Conservation (phyloP, 345 rosid genomes). For the Aquilaria malaccensis region DNA sequence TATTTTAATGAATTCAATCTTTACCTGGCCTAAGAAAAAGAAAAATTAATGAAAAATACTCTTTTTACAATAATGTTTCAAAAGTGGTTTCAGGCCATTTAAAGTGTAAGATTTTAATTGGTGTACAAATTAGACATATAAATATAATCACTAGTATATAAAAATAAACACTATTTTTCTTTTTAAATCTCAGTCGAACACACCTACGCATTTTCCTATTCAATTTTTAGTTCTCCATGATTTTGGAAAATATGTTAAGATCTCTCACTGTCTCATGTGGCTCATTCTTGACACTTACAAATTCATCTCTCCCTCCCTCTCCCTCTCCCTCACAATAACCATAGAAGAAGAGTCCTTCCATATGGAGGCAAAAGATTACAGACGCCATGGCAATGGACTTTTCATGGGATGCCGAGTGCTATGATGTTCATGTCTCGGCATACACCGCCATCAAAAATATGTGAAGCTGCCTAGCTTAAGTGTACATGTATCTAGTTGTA, state of each 20-base stretch:
- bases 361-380: conserved; percentile 39
- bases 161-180: no score
- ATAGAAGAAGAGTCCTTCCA: conserved; percentile 36
- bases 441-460: conserved; percentile 38
- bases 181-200: no score
- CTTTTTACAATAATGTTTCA: no score
- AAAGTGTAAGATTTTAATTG: no score
- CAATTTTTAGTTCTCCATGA: background rate
- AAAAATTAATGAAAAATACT: no score
- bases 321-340: no score
- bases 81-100: no score
- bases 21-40: no score
- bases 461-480: conserved; percentile 22
- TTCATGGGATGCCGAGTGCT: conserved; percentile 59
- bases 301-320: background rate
- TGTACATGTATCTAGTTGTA: background rate
- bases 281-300: background rate
- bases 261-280: background rate
- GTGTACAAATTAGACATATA: no score
- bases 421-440: conserved; percentile 55
- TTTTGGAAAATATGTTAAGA: background rate
- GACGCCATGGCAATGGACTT: conserved; percentile 60
- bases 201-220: background rate
- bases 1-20: no score
- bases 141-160: no score